Evolutionary conservation across 2,329 filamentous ascomycete species (phyloP).

Genomic region (Aureobasidium sp.): DNA sequence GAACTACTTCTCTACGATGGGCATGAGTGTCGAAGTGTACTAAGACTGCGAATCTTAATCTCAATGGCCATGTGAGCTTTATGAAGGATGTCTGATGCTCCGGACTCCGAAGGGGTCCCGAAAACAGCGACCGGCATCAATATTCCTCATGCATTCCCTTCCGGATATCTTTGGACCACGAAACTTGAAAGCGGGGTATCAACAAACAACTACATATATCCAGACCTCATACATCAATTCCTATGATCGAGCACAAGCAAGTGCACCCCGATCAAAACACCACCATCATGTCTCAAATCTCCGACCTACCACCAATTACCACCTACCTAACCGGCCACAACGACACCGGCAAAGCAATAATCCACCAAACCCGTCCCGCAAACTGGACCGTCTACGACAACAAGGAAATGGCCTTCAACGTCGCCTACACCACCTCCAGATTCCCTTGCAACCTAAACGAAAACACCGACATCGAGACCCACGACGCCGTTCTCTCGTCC

Average conservation of each 20-base stretch:
- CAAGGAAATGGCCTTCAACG: conserved; percentile 41
- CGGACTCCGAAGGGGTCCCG: background rate
- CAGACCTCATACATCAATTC: no score
- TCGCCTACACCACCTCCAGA: conserved; percentile 42
- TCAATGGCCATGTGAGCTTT: no score
- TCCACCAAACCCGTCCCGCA: conserved; percentile 25
- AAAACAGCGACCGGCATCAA: background rate
- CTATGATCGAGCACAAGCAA: no score
- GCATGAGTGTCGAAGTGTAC: no score
- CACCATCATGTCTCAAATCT: conserved; percentile 19
- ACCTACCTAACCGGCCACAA: conserved; percentile 29
- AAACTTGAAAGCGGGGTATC: background rate
- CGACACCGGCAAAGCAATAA: conserved; percentile 25
- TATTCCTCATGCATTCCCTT: background rate
- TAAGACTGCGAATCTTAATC: no score
- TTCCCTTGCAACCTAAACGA: conserved; percentile 40
- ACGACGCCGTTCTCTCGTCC: conserved; percentile 33
- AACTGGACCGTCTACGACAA: conserved; percentile 28
- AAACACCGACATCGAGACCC: conserved; percentile 40
- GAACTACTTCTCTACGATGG: no score
- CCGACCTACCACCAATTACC: conserved; percentile 25
- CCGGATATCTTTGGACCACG: background rate
- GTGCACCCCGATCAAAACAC: no score
- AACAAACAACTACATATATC: background rate
- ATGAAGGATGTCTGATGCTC: background rate